Evolutionary conservation across 2,329 filamentous ascomycete species (phyloP), one percentile per base, ranked within the genome.

Genomic region (Endoconidiophora polonica): DNA sequence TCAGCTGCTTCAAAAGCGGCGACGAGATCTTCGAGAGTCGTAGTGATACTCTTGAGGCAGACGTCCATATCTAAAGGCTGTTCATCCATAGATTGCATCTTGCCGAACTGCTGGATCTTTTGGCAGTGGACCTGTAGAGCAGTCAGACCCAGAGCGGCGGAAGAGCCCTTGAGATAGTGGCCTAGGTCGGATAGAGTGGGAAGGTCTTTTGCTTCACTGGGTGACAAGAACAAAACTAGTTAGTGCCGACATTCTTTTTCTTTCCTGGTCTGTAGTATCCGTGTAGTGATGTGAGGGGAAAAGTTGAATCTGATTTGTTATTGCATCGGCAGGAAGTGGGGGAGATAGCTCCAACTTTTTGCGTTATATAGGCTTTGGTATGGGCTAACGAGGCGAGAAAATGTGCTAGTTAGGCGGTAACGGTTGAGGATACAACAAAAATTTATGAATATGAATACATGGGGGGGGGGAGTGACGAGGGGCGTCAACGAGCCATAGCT

Each of bases 111-210:
- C 66, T 98, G 90, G 59, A 98, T 95, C 71, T 93, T 87, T 67
- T 96, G 88, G 68, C 91, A 98, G 55, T 79, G 82, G 60, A 95
- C 87, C 63, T 86, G 85, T 59, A 98, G 83, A 65, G 93, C 93
- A 59, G 76, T 81, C 50, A 96, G 76, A 43, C 91, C 91, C 49
- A 98, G 75, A 3, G 91, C 95, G 38, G 91, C 90, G 6, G 90
- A 95, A 5, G 90, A 96, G 54, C 91, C 91, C 68, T 98, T 98
- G 58, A 98, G 74, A 68, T 94, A 98, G 67, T 98, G 91, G 40
- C 91, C 91, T 29, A 94, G 79, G 48, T 76, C 73, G 33, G 86
- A 94, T 37, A 96, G 77, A 56, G 79, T 70, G n/a, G 68, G 65
- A 52, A 96, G 77, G 53, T 94, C 72, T 59, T 76, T 72, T 2